Base-by-base conservation (phyloP, 768 basidiomycete genomes). In the Calocera viscosa region DNA sequence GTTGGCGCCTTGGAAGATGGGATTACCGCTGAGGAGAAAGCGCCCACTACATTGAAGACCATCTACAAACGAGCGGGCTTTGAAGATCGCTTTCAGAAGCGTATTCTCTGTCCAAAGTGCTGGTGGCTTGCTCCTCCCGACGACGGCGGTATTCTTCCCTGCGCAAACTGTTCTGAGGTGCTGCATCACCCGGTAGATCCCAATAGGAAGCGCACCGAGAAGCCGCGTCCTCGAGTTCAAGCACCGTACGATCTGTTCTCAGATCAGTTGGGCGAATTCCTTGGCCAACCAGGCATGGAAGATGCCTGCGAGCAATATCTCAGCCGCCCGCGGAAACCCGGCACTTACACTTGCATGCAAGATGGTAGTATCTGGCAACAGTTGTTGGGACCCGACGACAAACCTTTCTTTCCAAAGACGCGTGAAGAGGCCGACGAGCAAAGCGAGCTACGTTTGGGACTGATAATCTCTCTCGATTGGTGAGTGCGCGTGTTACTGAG, bases 341-440 rank as follows among this genome's bases (percentile, higher is more conserved):
- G 33, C 2, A 1, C 1, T 2, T 16, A 49, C n/a, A 8, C n/a
- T 2, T 35, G 34, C 24, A 35, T 66, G 1, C 47, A 49, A 49
- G 65, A 66, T 34, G 65, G 65, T 2, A 32, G 49, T 1, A 35
- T 66, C 2, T 66, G 65, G 65, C 40, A 66, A 22, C 26, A 49
- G 19, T 14, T 66, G 1, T 2, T 49, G 26, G 41, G 24, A 0
- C 43, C 65, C 19, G 65, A 66, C 32, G 2, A 24, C 19, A 49
- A 33, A 28, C 65, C 65, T 0, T 66, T 66, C 49, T 66, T 66
- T 26, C 43, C 32, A 1, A 14, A 32, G 7, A 5, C 35, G 5
- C 35, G 35, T 5, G 35, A 38, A 38, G 35, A 38, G 14, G 35
- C 35, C 35, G 35, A 38, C 3, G 24, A 49, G 8, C 22, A 43